Evolutionary conservation across 352 stramenopile species (phyloP), one percentile per base, ranked within the genome.

Genomic region (Pythium biforme): DNA sequence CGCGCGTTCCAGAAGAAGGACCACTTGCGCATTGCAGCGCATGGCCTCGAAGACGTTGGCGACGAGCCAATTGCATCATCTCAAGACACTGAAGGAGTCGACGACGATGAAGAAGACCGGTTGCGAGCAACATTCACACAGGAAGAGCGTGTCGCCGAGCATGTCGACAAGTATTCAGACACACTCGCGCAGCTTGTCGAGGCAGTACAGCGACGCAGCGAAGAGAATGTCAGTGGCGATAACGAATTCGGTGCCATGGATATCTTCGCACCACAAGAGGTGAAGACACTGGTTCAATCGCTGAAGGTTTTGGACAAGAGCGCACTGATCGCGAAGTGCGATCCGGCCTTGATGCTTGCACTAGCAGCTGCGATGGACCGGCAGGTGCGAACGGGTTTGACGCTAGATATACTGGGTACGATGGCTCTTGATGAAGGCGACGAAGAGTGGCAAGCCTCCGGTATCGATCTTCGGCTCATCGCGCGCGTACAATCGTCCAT

Each of bases 231-330:
- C 4, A 48, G 34, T 19, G 62, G 71, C 3, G 45, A 23, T 19
- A 73, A 78, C 40, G 69, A 79, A 29, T 41, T 31, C 15, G 63
- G 78, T 26, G 51, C 55, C 1, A 41, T 74, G 52, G 74, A 87
- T 55, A 53, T 93, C 20, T 82, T 90, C 29, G 62, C 69, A 17
- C 8, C 59, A 0, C 48, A 73, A 12, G 83, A 92, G 43, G 68
- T 89, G 29, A 89, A 90, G 58, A 68, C 75, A 12, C 62, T 95
- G 47, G 45, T 86, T 22, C 83, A 92, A 46, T 74, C 71, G 11
- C 57, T 94, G 15, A 87, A 90, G 68, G 57, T 83, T 20, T 83
- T 93, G 75, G 61, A 81, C 48, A 92, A 90, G 59, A 81, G 74
- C 20, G 59, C 68, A 4, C 69, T 90, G 48, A 83, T 94, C 39